Conservation (phyloP, 768 basidiomycete species). For the Podaxis sp. region DNA sequence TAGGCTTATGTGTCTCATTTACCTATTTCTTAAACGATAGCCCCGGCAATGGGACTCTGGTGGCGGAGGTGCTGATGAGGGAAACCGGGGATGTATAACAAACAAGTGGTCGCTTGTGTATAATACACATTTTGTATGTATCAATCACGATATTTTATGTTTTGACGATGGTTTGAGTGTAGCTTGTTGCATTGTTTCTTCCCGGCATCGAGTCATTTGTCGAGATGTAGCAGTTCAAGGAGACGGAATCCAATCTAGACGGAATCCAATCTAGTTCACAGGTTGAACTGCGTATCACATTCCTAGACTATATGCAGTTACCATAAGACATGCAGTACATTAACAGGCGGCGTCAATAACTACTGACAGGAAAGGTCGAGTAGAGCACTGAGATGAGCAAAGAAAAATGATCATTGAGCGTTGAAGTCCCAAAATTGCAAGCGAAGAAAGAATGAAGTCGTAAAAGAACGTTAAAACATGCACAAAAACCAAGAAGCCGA, state of each 20-base stretch:
- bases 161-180: no score
- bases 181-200: no score
- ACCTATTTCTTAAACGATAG: no score
- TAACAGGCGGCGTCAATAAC: background rate
- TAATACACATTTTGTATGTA: no score
- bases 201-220: no score
- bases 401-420: background rate
- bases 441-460: background rate
- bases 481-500: background rate
- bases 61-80: no score
- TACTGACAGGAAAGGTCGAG: background rate
- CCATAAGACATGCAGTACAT: background rate
- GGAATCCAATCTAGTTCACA: background rate
- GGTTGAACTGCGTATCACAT: background rate
- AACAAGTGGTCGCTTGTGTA: no score
- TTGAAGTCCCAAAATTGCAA: background rate
- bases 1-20: no score
- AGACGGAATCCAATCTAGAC: background rate
- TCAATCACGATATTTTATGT: no score
- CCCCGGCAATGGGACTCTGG: no score
- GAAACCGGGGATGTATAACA: no score
- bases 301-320: background rate
- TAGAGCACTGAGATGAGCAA: background rate
- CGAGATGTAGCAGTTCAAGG: no score
- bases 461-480: background rate